phyloP scores from a whole-genome alignment of 129 eudicot genomes.

The Chrysanthemum makinoi region DNA sequence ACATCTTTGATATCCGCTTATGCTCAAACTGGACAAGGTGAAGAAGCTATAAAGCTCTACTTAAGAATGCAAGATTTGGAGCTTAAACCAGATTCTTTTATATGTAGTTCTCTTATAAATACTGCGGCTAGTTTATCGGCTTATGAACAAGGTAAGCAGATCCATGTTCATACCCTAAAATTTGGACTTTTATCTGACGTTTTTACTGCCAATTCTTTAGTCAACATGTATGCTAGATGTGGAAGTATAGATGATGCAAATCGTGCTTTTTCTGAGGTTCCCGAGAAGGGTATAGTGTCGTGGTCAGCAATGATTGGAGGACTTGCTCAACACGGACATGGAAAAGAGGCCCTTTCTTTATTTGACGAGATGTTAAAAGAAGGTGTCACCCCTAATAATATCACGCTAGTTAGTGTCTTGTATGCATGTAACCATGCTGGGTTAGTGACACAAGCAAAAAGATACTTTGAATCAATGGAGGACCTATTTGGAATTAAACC shows the following conservation, averaged over 20 bases:
- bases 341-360: slow-evolving; percentile 60
- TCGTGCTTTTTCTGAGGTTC: slow-evolving; percentile 56
- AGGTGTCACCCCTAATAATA: slow-evolving; percentile 64
- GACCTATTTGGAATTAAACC: slow-evolving; percentile 51
- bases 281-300: slow-evolving; percentile 65
- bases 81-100: slow-evolving; percentile 64
- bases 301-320: slow-evolving; percentile 95
- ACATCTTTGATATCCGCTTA: slow-evolving; percentile 73
- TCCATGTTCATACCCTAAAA: slow-evolving; percentile 71
- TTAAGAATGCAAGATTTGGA: slow-evolving; percentile 54
- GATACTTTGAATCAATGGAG: slow-evolving; percentile 60
- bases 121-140: slow-evolving; percentile 80
- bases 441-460: slow-evolving; percentile 56
- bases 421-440: slow-evolving; percentile 91
- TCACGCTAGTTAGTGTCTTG: slow-evolving; percentile 78
- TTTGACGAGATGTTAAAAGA: slow-evolving; percentile 67
- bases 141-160: slow-evolving; percentile 86
- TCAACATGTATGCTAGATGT: slow-evolving; percentile 89
- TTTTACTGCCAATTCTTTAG: slow-evolving; percentile 76
- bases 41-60: slow-evolving; percentile 75
- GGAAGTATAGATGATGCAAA: slow-evolving; percentile 77
- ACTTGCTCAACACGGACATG: slow-evolving; percentile 87
- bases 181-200: slow-evolving; percentile 60
- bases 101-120: slow-evolving; percentile 74
- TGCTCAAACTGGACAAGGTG: slow-evolving; percentile 84